Evolutionary conservation across 1,284 basidiomycete species (phyloP), one percentile per base, ranked within the genome.

Genomic region (Neonothopanus nambi): DNA sequence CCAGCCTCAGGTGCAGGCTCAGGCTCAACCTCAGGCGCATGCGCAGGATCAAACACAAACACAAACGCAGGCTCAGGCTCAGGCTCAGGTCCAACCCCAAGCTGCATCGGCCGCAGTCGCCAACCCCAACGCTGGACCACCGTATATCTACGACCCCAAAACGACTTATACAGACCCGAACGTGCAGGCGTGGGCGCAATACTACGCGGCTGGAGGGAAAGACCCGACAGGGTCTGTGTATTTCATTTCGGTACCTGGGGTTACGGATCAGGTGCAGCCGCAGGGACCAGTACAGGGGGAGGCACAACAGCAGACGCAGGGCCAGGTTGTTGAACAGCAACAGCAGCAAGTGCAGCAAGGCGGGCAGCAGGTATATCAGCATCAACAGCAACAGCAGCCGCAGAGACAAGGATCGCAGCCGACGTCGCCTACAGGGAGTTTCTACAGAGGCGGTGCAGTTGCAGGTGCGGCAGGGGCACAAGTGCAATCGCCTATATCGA

Each of bases 181-280:
- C 59, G 87, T 84, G 7, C 87, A 90, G 61, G 86, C 86, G 0
- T 91, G 89, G 89, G 89, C 88, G 3, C 79, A 83, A 59, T 92
- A 91, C 65, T 91, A 91, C 62, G 82, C 83, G 0, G 80, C 85
- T 53, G 89, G 89, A 23, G 88, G 89, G 3, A 80, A 69, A 36
- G 89, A 90, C 58, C 67, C 75, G 0, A 80, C 85, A 2, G 89
- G 89, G 6, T 73, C 83, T 9, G 84, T 91, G 33, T 91, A 91
- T 68, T 91, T 91, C 62, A 67, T 86, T 50, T 83, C 80, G 3
- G 81, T 91, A 2, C 89, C 88, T 6, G 87, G 87, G 3, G 73
- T 91, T 44, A 86, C 78, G 56, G 81, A 80, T 9, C 30, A 33
- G 30, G 49, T 24, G 35, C 58, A 30, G 47, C 58, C 6, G 30